Percentiles rank a stretch among this genome's conserved stretches.
Evolutionary conservation across 108 stramenopile genomes (phyloP).

Genomic region (Bacterosira constricta): DNA sequence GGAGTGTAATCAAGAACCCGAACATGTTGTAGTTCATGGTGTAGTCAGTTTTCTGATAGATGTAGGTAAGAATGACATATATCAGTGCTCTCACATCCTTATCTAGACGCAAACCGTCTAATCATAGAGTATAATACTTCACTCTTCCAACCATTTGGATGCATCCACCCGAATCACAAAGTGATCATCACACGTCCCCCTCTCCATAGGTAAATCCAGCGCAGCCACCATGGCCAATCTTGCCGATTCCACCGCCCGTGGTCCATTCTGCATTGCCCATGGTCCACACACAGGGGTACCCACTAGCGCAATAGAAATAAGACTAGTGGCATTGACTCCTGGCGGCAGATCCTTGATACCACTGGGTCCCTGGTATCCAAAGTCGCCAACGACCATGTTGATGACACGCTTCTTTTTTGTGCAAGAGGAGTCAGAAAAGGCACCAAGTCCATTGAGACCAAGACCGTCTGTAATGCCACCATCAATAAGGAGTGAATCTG

Average conservation of each 20-base stretch:
- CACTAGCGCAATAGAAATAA: conserved; percentile 66
- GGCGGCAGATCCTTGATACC: conserved; percentile 46
- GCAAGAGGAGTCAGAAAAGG: not conserved
- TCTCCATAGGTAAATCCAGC: conserved; percentile 67
- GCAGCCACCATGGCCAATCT: conserved; percentile 51
- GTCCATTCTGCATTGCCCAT: conserved; percentile 78
- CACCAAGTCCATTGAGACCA: conserved; percentile 61
- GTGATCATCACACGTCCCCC: conserved; percentile 59
- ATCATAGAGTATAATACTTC: not conserved
- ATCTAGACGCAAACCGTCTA: not conserved
- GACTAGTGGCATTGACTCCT: conserved; percentile 40
- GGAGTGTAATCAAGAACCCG: no score
- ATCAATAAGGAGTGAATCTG: conserved; percentile 62
- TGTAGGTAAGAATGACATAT: no score
- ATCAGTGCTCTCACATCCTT: no score
- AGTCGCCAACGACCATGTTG: conserved; percentile 71
- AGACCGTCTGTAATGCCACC: conserved; percentile 71
- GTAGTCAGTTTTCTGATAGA: no score
- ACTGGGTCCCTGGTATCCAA: conserved; percentile 44
- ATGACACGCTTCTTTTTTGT: conserved; percentile 54
- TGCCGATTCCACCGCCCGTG: conserved; percentile 66
- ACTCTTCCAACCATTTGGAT: conserved; percentile 21
- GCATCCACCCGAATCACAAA: conserved; percentile 71
- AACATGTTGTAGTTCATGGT: no score
- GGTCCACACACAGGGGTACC: conserved; percentile 76